Evolutionary conservation across 1,284 basidiomycete genomes (phyloP).

Genomic region (Trametes sp.): DNA sequence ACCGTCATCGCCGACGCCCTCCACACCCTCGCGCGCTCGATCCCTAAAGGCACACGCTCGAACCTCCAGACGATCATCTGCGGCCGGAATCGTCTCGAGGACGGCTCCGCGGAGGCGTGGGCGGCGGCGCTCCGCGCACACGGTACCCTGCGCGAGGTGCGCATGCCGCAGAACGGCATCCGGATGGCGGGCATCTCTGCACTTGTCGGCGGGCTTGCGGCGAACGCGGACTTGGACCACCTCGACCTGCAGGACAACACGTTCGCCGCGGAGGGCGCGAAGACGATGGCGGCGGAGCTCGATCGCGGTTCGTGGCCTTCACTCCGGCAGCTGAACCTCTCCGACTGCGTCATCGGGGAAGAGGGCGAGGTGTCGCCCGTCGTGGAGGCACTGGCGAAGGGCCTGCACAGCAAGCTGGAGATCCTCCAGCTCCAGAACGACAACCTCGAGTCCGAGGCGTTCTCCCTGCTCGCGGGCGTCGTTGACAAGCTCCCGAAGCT

Average conservation of each 20-base stretch:
- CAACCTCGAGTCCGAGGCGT: slow-evolving; percentile 80
- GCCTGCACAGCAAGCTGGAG: slow-evolving; percentile 79
- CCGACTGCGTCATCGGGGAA: slow-evolving; percentile 87
- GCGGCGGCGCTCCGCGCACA: slow-evolving; percentile 91
- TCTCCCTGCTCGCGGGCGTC: slow-evolving; percentile 71
- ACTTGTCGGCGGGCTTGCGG: slow-evolving; percentile 79
- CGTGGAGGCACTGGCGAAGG: slow-evolving; percentile 70
- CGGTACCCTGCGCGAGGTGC: slow-evolving; percentile 82
- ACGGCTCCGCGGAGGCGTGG: slow-evolving; percentile 87
- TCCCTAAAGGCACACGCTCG: slow-evolving; percentile 70
- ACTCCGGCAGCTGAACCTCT: slow-evolving; percentile 85
- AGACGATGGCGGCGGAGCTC: slow-evolving; percentile 80
- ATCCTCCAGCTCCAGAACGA: slow-evolving; percentile 89
- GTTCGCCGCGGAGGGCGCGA: slow-evolving; percentile 78
- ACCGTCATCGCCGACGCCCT: slow-evolving; percentile 88
- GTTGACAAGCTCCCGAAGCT: slow-evolving; percentile 69
- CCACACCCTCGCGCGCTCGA: slow-evolving; percentile 76
- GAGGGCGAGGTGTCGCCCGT: slow-evolving; percentile 73
- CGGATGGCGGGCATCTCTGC: slow-evolving; percentile 92
- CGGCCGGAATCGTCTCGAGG: slow-evolving; percentile 94
- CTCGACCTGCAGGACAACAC: slow-evolving; percentile 98
- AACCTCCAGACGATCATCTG: slow-evolving; percentile 88
- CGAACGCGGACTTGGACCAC: slow-evolving; percentile 73
- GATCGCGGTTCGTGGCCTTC: slow-evolving; percentile 65
- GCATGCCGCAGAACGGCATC: slow-evolving; percentile 98